Base-by-base conservation (phyloP, 1,284 basidiomycete species). In the Naganishia sp. region DNA sequence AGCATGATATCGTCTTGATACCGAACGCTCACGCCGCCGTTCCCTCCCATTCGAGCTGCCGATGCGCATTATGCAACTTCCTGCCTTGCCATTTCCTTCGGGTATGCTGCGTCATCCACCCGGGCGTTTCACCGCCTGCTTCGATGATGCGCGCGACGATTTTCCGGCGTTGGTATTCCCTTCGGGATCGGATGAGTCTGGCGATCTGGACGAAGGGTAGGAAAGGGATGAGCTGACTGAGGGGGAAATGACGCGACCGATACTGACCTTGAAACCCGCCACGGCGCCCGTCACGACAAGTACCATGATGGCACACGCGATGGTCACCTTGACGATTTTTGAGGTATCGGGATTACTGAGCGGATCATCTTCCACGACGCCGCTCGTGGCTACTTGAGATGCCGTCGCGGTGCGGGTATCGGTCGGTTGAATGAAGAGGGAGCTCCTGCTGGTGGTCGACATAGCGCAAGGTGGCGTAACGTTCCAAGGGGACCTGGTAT, bases 41-140 rank as follows among this genome's bases (percentile, higher is more conserved):
- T 2, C 67, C 61, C 54, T 71, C 68, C 68, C 66, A 68, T 43
- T 69, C 66, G 18, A 63, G 63, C 49, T 69, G 68, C 31, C 67
- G 53, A 45, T 69, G 65, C 6, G 68, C 68, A 48, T 69, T 69
- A 43, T 69, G 66, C 53, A 63, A 44, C 25, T 66, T 69, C 45
- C 68, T 57, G 50, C 68, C 68, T 50, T 65, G 60, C 68, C 68
- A 66, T 42, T 64, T 69, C 50, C 63, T 46, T 25, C 63, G 66
- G 1, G 60, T 66, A 23, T 64, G 45, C 44, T 66, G 65, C 6
- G 61, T 59, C 68, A 69, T 66, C 65, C 68, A 69, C 53, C 54
- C 64, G 25, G 60, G 53, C 7, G 57, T 65, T 45, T 68, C 46
- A 4, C 57, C 61, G 25, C 68, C 60, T 15, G 57, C 52, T 42